A percentile compares a stretch with the other conserved stretches of the same genome.
Evolutionary conservation across 2,329 filamentous ascomycete genomes (phyloP).

Genomic region (Lachnellula hyalina): DNA sequence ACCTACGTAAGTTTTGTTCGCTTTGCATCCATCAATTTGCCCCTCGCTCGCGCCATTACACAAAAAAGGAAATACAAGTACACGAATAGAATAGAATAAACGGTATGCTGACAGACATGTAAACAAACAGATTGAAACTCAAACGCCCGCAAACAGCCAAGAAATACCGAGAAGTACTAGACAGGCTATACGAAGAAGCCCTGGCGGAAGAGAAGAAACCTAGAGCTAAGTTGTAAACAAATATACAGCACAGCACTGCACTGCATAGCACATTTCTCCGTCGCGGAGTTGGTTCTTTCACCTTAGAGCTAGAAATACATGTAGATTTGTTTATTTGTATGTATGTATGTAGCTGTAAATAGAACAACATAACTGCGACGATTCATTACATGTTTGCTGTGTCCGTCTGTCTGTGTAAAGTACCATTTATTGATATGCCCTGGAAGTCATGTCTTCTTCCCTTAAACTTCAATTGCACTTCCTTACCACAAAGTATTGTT

Average conservation of each 20-base stretch:
- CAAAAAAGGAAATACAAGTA: too few relatives aligned
- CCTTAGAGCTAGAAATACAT: background rate
- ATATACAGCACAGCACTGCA: too few relatives aligned
- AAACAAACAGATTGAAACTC: conserved; percentile 54
- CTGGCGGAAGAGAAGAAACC: conserved; percentile 24
- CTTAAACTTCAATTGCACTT: too few relatives aligned
- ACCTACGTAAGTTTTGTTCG: conserved; percentile 62
- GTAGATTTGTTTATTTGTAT: too few relatives aligned
- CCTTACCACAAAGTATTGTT: too few relatives aligned
- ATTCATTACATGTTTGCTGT: too few relatives aligned
- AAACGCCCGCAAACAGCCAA: conserved; percentile 65
- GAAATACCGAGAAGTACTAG: conserved; percentile 31
- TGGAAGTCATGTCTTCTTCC: too few relatives aligned
- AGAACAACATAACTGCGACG: too few relatives aligned
- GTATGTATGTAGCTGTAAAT: too few relatives aligned
- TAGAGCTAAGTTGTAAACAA: conserved; percentile 41
- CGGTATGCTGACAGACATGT: conserved; percentile 17
- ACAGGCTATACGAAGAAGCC: conserved; percentile 31
- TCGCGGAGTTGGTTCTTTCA: background rate
- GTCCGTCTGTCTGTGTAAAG: too few relatives aligned
- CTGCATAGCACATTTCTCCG: too few relatives aligned
- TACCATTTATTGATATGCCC: too few relatives aligned
- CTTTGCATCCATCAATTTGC: background rate
- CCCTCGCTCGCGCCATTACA: background rate
- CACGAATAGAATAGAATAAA: background rate